Percentiles rank a stretch among this genome's conserved stretches.
These are phyloP conservation scores for Tephrocybe sp. DNA, from an alignment of 768 basidiomycete species.

Conservation along the genomic window DNA sequence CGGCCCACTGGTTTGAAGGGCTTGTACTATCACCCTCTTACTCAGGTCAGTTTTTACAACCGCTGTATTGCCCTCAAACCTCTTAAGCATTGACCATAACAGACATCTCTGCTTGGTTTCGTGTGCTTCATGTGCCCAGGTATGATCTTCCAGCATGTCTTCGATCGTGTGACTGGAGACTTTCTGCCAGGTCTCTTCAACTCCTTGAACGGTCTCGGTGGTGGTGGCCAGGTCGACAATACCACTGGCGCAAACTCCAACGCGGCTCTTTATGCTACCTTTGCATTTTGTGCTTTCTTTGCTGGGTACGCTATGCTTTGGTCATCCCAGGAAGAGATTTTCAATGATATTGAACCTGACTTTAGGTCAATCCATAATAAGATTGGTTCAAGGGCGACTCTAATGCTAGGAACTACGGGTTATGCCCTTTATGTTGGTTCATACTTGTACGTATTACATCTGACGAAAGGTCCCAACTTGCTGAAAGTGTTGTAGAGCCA, in stretches of 20 bases:
- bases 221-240: conserved; percentile 69
- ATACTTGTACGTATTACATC: conserved; percentile 52
- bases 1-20: conserved; percentile 22
- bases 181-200: conserved; percentile 69
- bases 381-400: conserved; percentile 69
- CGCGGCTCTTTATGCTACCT: conserved; percentile 60
- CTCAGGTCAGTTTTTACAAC: conserved; percentile 15
- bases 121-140: conserved; percentile 66
- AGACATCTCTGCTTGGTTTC: conserved; percentile 61
- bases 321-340: not conserved
- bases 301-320: conserved; percentile 20
- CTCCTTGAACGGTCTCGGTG: conserved; percentile 76
- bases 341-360: not conserved
- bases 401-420: conserved; percentile 70
- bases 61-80: not conserved
- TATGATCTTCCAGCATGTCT: conserved; percentile 23
- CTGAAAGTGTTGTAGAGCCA: conserved; percentile 38
- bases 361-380: conserved; percentile 75
- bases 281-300: conserved; percentile 42
- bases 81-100: not conserved
- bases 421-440: conserved; percentile 76
- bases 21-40: conserved; percentile 22
- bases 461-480: not conserved
- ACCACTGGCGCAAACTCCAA: conserved; percentile 69
- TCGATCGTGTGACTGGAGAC: not conserved